These are phyloP conservation scores for Ceratobasidium sp. DNA, from an alignment of 1,284 basidiomycete genomes.

Conservation along the genomic window DNA sequence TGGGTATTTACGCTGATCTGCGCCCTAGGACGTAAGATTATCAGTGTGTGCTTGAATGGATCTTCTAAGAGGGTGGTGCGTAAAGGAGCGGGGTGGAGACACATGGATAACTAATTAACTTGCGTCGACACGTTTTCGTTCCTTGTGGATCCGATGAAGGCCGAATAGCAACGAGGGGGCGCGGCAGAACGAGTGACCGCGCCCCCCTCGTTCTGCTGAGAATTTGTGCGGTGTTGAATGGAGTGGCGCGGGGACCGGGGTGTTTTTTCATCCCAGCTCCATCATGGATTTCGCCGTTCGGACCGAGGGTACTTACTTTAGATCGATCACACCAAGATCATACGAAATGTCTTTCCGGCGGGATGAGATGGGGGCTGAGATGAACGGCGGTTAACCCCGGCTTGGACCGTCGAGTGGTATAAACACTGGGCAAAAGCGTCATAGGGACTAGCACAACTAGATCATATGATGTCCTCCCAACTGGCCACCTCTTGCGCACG, in stretches of 20 bases:
- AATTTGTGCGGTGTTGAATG: neutral
- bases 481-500: neutral
- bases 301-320: neutral
- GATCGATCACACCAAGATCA: constrained; percentile 1
- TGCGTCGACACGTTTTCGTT: neutral
- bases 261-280: neutral
- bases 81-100: neutral
- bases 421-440: too few species aligned
- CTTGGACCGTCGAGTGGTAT: too few species aligned
- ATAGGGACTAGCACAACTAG: too few species aligned
- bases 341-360: constrained; percentile 18
- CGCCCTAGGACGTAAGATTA: too few species aligned
- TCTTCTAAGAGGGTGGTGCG: constrained; percentile 15
- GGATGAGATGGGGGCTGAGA: neutral
- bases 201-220: neutral
- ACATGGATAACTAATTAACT: neutral
- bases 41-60: neutral
- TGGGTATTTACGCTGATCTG: neutral
- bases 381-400: too few species aligned
- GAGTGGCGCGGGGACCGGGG: neutral
- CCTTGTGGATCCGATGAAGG: constrained; percentile 18
- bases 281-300: neutral
- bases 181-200: too few species aligned
- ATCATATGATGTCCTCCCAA: too few species aligned
- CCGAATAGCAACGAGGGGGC: neutral